These are phyloP conservation scores for Phytophthora chlamydospora DNA, from an alignment of 352 stramenopile species.

Conservation along the genomic window DNA sequence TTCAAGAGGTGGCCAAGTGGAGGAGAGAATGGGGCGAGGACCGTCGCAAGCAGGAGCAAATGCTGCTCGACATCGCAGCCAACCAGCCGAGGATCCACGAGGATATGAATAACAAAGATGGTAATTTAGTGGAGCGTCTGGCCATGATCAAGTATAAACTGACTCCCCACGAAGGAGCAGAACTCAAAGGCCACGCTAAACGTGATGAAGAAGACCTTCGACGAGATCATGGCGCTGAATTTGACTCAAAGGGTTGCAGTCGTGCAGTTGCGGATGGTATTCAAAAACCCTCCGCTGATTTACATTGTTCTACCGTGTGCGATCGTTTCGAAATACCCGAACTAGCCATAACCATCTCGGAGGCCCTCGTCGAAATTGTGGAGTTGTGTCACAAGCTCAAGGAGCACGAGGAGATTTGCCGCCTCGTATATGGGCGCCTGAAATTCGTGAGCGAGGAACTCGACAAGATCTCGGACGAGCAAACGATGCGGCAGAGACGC, in stretches of 20 bases:
- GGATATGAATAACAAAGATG: slow-evolving; percentile 24
- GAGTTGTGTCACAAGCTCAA: slow-evolving; percentile 30
- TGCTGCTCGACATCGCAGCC: slow-evolving; percentile 25
- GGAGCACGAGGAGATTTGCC: slow-evolving; percentile 29
- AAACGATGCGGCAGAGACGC: slow-evolving; percentile 33
- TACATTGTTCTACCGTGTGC: no score
- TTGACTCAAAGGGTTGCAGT: slow-evolving; percentile 19
- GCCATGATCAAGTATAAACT: slow-evolving; percentile 38
- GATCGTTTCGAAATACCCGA: slow-evolving; percentile 29
- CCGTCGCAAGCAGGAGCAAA: slow-evolving; percentile 29
- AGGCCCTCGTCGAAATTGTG: slow-evolving; percentile 26
- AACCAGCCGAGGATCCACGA: slow-evolving; percentile 19
- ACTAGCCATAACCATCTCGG: slow-evolving; percentile 28
- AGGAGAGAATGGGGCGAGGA: slow-evolving; percentile 33
- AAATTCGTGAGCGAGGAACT: slow-evolving; percentile 39
- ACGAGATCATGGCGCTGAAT: slow-evolving; percentile 32
- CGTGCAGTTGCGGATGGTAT: no score
- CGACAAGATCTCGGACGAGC: slow-evolving; percentile 37
- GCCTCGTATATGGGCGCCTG: slow-evolving; percentile 22
- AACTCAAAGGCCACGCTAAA: slow-evolving; percentile 20
- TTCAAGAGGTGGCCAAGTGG: slow-evolving; percentile 37
- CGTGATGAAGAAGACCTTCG: slow-evolving; percentile 31
- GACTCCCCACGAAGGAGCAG: slow-evolving; percentile 29
- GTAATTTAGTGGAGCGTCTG: slow-evolving; percentile 27
- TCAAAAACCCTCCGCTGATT: no score